Conservation (phyloP, 768 basidiomycete genomes). For the Zangia roseola region DNA sequence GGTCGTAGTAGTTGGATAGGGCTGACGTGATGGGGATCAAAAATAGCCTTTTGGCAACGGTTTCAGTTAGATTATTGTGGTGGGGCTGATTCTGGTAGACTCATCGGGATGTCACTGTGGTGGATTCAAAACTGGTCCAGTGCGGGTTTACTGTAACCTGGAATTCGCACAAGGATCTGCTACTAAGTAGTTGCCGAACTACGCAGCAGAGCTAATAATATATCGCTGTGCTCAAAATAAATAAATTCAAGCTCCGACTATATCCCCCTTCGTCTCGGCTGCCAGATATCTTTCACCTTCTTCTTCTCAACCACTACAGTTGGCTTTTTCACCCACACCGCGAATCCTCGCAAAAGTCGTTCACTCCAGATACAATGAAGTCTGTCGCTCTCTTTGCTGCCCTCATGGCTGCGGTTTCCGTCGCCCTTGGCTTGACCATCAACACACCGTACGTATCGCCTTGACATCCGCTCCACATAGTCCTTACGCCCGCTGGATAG, state of each 20-base stretch:
- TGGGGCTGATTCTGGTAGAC: no score
- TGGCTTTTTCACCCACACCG: not conserved
- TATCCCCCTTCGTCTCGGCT: constrained; percentile 5
- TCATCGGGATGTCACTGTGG: no score
- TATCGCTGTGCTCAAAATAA: constrained; percentile 10
- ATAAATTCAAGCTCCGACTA: constrained; percentile 30
- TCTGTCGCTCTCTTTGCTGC: constrained; percentile 29
- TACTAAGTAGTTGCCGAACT: no score
- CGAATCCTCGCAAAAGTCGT: constrained; percentile 20
- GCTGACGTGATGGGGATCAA: constrained; percentile 31
- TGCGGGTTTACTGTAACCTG: no score
- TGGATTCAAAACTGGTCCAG: no score
- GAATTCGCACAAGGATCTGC: no score
- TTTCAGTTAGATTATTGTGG: not conserved
- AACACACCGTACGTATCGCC: constrained; percentile 62
- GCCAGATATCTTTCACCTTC: not conserved
- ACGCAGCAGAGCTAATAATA: not conserved
- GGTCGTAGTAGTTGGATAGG: constrained; percentile 96
- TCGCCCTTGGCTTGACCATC: constrained; percentile 49
- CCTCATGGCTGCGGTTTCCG: constrained; percentile 32
- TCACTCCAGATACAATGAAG: constrained; percentile 39
- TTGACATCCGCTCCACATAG: not conserved
- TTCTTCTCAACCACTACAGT: constrained; percentile 1
- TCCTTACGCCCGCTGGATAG: constrained; percentile 26
- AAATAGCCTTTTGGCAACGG: not conserved